Evolutionary conservation across 495 filamentous ascomycete genomes (phyloP).

Genomic region (Hypomontagnella submonticulosa): DNA sequence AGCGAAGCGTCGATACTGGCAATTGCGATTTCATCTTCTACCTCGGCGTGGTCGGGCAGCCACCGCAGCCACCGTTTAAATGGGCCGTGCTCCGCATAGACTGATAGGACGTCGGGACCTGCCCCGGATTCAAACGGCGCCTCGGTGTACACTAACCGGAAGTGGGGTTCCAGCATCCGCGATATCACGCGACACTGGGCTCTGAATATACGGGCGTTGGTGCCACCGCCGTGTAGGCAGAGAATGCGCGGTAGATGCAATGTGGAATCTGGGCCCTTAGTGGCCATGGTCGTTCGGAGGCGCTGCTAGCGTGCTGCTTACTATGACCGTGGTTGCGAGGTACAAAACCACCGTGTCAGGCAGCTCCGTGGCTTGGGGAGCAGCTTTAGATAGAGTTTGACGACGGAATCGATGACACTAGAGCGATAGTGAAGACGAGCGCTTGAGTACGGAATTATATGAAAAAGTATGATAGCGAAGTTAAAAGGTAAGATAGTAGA

Average conservation of each 20-base stretch:
- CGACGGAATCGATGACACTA: too few relatives aligned
- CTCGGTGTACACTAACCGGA: conserved; percentile 70
- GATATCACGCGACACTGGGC: conserved; percentile 66
- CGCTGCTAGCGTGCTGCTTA: too few relatives aligned
- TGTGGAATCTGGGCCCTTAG: conserved; percentile 23
- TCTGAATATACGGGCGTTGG: conserved; percentile 69
- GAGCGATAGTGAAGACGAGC: too few relatives aligned
- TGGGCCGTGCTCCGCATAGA: conserved; percentile 66
- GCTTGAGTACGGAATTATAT: too few relatives aligned
- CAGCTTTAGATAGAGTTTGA: too few relatives aligned
- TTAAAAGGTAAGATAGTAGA: conserved; percentile 1
- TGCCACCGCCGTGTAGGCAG: conserved; percentile 75
- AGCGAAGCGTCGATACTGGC: conserved; percentile 49
- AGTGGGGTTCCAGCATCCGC: conserved; percentile 56
- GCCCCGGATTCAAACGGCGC: conserved; percentile 64
- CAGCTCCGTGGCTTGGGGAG: too few relatives aligned
- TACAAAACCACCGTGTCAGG: too few relatives aligned
- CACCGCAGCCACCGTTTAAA: conserved; percentile 69
- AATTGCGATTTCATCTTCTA: conserved; percentile 49
- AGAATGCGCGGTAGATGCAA: conserved; percentile 69
- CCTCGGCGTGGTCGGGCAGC: conserved; percentile 58
- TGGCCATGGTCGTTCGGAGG: conserved; percentile 20
- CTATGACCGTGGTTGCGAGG: background rate
- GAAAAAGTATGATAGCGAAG: background rate
- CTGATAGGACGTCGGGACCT: conserved; percentile 62